Evolutionary conservation across 2,329 filamentous ascomycete species (phyloP).

Genomic region (Hymenoscyphus fraxineus): DNA sequence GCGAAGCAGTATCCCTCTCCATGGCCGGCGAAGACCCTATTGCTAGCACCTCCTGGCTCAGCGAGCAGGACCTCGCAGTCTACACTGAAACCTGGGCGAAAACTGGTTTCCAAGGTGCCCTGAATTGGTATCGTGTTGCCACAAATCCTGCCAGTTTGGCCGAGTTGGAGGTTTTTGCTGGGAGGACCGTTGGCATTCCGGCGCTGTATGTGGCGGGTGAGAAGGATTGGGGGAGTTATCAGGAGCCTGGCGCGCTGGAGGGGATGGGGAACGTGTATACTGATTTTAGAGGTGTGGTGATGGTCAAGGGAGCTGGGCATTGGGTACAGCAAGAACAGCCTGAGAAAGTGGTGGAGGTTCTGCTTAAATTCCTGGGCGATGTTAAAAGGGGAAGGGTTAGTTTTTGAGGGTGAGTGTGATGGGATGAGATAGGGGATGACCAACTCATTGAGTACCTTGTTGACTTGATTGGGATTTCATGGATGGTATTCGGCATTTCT

Average conservation of each 20-base stretch:
- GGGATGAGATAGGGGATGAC: no score
- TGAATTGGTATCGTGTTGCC: conserved; percentile 65
- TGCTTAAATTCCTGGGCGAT: conserved; percentile 41
- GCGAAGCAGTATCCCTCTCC: conserved; percentile 49
- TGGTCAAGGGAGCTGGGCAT: conserved; percentile 61
- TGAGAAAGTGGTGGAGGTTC: conserved; percentile 46
- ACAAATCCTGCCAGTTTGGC: conserved; percentile 45
- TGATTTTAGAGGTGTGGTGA: conserved; percentile 48
- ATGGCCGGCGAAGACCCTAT: conserved; percentile 51
- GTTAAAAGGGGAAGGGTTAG: conserved; percentile 12
- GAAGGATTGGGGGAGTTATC: conserved; percentile 65
- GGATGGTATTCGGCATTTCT: no score
- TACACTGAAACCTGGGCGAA: conserved; percentile 59
- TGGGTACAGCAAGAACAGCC: conserved; percentile 68
- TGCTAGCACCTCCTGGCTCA: conserved; percentile 46
- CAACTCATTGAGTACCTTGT: no score
- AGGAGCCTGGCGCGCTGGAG: conserved; percentile 51
- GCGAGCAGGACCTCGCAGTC: conserved; percentile 53
- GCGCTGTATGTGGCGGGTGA: conserved; percentile 58
- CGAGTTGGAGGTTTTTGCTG: conserved; percentile 57
- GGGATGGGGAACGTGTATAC: conserved; percentile 49
- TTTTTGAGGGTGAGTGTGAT: conserved; percentile 6
- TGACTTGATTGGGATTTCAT: no score
- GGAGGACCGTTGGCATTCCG: conserved; percentile 58
- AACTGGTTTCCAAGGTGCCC: conserved; percentile 60